A percentile compares a stretch with the other conserved stretches of the same genome.
Evolutionary conservation across 768 basidiomycete genomes (phyloP).

Genomic region (Lyophyllum shimeji): DNA sequence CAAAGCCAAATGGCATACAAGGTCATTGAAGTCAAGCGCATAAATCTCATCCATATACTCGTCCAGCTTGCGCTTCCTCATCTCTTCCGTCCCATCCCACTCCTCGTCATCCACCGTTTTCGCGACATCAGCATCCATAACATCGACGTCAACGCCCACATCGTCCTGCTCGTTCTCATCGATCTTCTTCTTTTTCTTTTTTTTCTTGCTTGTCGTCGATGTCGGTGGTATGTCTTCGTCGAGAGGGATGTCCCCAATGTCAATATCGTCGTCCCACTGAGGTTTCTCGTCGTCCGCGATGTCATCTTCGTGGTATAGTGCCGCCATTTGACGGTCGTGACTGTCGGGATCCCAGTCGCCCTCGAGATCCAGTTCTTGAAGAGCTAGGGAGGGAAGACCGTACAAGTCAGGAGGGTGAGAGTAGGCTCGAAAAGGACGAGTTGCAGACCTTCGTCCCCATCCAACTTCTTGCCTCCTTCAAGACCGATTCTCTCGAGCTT

Average conservation of each 20-base stretch:
- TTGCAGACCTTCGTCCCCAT: slow-evolving; percentile 33
- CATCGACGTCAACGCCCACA: slow-evolving; percentile 60
- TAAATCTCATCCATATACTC: slow-evolving; percentile 92
- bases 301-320: slow-evolving; percentile 59
- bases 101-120: slow-evolving; percentile 54
- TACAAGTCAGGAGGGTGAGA: neutral
- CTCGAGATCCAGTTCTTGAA: slow-evolving; percentile 79
- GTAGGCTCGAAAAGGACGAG: neutral
- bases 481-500: slow-evolving; percentile 72
- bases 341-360: slow-evolving; percentile 89
- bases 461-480: slow-evolving; percentile 62
- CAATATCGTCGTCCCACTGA: slow-evolving; percentile 88
- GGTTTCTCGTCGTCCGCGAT: slow-evolving; percentile 58
- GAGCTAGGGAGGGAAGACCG: slow-evolving; percentile 34
- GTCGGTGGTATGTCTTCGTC: slow-evolving; percentile 33
- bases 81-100: slow-evolving; percentile 89
- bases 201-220: slow-evolving; percentile 56
- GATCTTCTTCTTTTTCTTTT: slow-evolving; percentile 42
- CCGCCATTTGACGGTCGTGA: slow-evolving; percentile 82
- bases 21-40: slow-evolving; percentile 91
- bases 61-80: slow-evolving; percentile 79
- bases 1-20: slow-evolving; percentile 53
- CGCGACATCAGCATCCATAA: slow-evolving; percentile 45
- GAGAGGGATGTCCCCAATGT: slow-evolving; percentile 64
- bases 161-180: slow-evolving; percentile 37